Evolutionary conservation across 768 basidiomycete genomes (phyloP).

Genomic region (Tylopilus intermedius): DNA sequence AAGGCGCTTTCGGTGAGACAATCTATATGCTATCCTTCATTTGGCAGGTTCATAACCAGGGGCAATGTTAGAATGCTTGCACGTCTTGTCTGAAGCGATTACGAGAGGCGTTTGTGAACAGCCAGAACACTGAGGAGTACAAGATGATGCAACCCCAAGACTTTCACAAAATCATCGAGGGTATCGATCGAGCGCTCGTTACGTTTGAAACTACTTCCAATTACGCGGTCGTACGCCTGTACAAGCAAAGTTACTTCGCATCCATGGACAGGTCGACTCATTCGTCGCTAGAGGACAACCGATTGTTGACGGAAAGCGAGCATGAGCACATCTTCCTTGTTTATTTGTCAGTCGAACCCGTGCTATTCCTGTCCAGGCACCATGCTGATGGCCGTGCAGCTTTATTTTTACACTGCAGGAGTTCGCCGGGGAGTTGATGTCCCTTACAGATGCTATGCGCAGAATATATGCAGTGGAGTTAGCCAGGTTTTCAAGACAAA

Average conservation of each 20-base stretch:
- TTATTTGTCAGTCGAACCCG: conserved; percentile 69
- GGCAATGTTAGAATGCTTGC: conserved; percentile 48
- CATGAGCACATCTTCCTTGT: conserved; percentile 84
- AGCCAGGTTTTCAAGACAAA: conserved; percentile 31
- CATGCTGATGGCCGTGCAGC: conserved; percentile 39
- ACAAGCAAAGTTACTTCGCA: conserved; percentile 47
- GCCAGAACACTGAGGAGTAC: conserved; percentile 27
- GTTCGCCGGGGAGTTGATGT: conserved; percentile 78
- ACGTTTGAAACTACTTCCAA: conserved; percentile 82
- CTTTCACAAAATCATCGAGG: conserved; percentile 58
- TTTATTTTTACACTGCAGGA: conserved; percentile 97
- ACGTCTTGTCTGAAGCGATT: conserved; percentile 57
- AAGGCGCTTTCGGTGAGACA: conserved; percentile 63
- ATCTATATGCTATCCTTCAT: not conserved
- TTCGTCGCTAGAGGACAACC: conserved; percentile 29
- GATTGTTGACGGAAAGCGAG: conserved; percentile 42
- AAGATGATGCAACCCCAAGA: conserved; percentile 48
- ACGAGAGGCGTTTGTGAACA: conserved; percentile 56
- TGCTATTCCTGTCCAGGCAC: not conserved
- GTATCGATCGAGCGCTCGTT: conserved; percentile 62
- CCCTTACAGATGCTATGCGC: conserved; percentile 79
- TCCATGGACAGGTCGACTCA: conserved; percentile 12
- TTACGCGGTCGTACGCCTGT: conserved; percentile 73
- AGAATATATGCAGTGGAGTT: conserved; percentile 69
- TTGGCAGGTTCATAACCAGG: conserved; percentile 1